Evolutionary conservation across 441 rosid genomes (phyloP).

Genomic region (Syzygium syzygioides): DNA sequence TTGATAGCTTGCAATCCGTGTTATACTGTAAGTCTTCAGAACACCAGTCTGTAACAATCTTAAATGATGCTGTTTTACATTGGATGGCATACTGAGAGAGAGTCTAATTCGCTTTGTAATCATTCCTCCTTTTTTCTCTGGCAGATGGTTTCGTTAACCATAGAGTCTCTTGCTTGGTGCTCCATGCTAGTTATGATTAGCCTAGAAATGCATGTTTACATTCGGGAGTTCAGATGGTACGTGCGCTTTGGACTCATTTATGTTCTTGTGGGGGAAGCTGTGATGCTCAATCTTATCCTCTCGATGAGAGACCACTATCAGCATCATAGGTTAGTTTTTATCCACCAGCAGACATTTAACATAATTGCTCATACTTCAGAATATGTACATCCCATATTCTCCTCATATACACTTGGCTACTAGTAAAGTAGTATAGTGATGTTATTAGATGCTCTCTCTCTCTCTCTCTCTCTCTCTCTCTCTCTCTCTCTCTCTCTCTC

Average conservation of each 20-base stretch:
- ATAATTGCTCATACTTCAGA: neutral
- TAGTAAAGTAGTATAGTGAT: neutral
- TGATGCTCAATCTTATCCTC: slow-evolving; percentile 10
- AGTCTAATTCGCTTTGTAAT: neutral
- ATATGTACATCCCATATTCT: neutral
- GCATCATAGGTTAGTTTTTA: slow-evolving; percentile 2
- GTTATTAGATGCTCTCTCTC: neutral
- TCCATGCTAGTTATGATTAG: slow-evolving; percentile 2
- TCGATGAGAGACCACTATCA: neutral
- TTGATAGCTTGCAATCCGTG: neutral
- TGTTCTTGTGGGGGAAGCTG: slow-evolving; percentile 13
- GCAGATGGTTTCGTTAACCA: slow-evolving; percentile 1
- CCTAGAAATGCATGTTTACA: neutral
- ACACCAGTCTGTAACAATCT: neutral
- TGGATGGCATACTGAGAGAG: neutral
- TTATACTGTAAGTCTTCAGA: neutral
- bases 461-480: no score
- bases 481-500: neutral
- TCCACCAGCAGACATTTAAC: neutral
- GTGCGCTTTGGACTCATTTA: slow-evolving; percentile 12
- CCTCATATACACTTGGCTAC: neutral
- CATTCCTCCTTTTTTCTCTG: neutral
- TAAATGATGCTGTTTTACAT: neutral
- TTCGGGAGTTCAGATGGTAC: slow-evolving; percentile 10
- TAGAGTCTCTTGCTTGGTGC: slow-evolving; percentile 13